A percentile compares a stretch with the other conserved stretches of the same genome.
These are phyloP conservation scores for Yarrowia osloensis DNA, from an alignment of 805 yeast genomes.

Conservation along the genomic window DNA sequence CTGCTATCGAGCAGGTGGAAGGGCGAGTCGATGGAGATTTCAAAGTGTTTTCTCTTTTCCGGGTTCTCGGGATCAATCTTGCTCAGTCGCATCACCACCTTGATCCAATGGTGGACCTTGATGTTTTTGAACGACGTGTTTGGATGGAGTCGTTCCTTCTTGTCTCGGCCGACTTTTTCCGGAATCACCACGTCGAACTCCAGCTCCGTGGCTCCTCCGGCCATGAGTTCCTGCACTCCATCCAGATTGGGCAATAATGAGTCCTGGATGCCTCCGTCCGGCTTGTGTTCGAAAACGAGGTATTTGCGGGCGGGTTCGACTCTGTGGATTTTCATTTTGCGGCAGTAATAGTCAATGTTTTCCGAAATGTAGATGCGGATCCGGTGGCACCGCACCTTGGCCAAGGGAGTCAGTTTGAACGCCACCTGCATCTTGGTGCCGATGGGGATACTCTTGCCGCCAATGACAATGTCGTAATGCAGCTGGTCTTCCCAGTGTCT, in stretches of 20 bases:
- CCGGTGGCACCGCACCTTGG: constrained; percentile 83
- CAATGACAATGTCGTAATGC: constrained; percentile 85
- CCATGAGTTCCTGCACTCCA: constrained; percentile 12
- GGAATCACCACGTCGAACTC: constrained; percentile 88
- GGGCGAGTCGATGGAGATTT: constrained; percentile 93
- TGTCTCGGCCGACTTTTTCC: constrained; percentile 46
- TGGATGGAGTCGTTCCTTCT: constrained; percentile 55
- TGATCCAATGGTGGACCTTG: constrained; percentile 94
- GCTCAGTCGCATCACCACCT: constrained; percentile 79
- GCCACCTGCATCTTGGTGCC: constrained; percentile 84
- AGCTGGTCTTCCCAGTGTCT: constrained; percentile 94
- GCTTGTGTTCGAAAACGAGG: constrained; percentile 68
- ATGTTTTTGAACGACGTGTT: constrained; percentile 80
- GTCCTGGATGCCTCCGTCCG: constrained; percentile 32
- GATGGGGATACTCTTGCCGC: constrained; percentile 82
- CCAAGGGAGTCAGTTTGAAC: constrained; percentile 80
- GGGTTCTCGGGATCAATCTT: constrained; percentile 48
- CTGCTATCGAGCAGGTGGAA: constrained; percentile 74
- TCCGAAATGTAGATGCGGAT: constrained; percentile 85
- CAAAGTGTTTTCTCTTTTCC: constrained; percentile 81
- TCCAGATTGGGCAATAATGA: constrained; percentile 11
- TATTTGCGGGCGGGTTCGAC: constrained; percentile 87
- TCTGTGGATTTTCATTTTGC: constrained; percentile 82
- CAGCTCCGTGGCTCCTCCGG: constrained; percentile 46
- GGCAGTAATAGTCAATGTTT: constrained; percentile 86